These are phyloP conservation scores for Coemansia aciculifera DNA, from an alignment of 192 early-diverging fungal genomes.

Conservation along the genomic window DNA sequence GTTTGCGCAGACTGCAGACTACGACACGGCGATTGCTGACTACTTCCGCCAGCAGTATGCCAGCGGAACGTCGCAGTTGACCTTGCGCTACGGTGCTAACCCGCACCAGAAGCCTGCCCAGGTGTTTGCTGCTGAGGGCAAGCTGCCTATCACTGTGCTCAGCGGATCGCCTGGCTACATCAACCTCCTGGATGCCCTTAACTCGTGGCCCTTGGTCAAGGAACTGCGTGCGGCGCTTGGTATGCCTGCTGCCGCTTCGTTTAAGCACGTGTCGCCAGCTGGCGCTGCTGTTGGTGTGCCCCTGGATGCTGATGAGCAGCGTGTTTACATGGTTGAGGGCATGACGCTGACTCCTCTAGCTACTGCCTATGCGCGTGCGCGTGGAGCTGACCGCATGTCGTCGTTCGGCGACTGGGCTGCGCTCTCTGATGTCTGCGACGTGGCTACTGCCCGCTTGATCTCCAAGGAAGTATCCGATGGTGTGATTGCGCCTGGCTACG, in stretches of 20 bases:
- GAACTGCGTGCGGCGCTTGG: conserved; percentile 83
- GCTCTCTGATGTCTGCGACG: conserved; percentile 84
- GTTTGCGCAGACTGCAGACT: conserved; percentile 94
- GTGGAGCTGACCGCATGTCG: conserved; percentile 98
- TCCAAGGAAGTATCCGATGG: conserved; percentile 96
- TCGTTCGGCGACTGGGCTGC: conserved; percentile 99
- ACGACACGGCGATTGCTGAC: conserved; percentile 91
- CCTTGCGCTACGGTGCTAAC: conserved; percentile 96
- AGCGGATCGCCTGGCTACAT: conserved; percentile 97
- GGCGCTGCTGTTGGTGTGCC: conserved; percentile 92
- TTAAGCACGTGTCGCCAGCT: conserved; percentile 99
- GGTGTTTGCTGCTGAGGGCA: conserved; percentile 77
- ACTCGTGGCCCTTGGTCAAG: conserved; percentile 97
- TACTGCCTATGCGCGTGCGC: conserved; percentile 93
- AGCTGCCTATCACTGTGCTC: conserved; percentile 86
- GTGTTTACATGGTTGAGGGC: conserved; percentile 94
- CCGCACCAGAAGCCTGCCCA: conserved; percentile 98
- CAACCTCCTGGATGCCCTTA: conserved; percentile 96
- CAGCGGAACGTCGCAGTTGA: conserved; percentile 69
- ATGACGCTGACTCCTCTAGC: conserved; percentile 84
- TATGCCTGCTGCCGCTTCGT: conserved; percentile 92
- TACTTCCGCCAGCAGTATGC: conserved; percentile 95
- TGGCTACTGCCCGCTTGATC: conserved; percentile 92
- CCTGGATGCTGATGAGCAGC: conserved; percentile 75
- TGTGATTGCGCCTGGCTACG: conserved; percentile 92